phyloP scores from a whole-genome alignment of 2,329 filamentous ascomycete species.

The Diaporthe citri region DNA sequence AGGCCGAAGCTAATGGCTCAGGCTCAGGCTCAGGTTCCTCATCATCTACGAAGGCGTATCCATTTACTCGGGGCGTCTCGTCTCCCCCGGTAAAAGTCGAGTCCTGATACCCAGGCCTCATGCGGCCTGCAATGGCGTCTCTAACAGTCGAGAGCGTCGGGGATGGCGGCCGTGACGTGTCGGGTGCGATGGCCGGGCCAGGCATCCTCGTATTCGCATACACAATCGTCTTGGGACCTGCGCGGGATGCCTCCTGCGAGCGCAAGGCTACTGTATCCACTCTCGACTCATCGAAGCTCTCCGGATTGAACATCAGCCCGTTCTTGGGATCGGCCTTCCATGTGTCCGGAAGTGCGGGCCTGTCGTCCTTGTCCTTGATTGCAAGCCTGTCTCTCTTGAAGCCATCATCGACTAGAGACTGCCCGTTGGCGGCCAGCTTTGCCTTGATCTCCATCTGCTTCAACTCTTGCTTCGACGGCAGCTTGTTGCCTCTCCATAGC shows the following conservation, averaged over 20 bases:
- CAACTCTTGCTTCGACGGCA: constrained; percentile 83
- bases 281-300: constrained; percentile 70
- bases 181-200: constrained; percentile 54
- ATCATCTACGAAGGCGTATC: constrained; percentile 94
- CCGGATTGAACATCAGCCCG: constrained; percentile 85
- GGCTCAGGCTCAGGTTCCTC: constrained; percentile 72
- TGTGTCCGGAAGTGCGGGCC: constrained; percentile 81
- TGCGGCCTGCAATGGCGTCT: constrained; percentile 83
- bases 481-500: constrained; percentile 90
- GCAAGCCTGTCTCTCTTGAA: constrained; percentile 70
- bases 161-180: constrained; percentile 72
- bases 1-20: constrained; percentile 52
- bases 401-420: constrained; percentile 67
- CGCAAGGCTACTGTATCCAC: constrained; percentile 73
- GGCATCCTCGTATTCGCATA: constrained; percentile 88
- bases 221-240: constrained; percentile 80
- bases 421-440: constrained; percentile 59
- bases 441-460: constrained; percentile 73
- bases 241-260: constrained; percentile 77
- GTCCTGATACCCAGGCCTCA: constrained; percentile 73
- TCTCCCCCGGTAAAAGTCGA: constrained; percentile 68
- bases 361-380: constrained; percentile 75
- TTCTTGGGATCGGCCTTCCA: constrained; percentile 85
- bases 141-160: constrained; percentile 87
- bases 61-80: constrained; percentile 91